These are phyloP conservation scores for Dryadomyces quercivorus DNA, from an alignment of 2,329 filamentous ascomycete species.

Conservation along the genomic window DNA sequence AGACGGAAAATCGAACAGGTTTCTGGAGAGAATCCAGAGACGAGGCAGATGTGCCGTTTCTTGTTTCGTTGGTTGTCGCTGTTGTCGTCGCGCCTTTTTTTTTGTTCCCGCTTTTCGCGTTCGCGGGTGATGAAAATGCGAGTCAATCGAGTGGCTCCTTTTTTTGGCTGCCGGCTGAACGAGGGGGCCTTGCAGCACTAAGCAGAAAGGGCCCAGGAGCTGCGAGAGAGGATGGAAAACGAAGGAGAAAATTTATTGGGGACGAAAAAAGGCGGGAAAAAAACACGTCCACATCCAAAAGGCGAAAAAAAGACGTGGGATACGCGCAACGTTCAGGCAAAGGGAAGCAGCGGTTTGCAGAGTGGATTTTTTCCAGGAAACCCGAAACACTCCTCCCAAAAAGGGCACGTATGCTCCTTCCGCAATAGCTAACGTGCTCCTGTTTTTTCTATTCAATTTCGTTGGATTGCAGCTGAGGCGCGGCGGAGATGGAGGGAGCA, in stretches of 20 bases:
- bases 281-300: slow-evolving; percentile 5
- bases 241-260: background rate
- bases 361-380: background rate
- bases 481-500: background rate
- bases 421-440: background rate
- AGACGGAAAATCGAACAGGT: too few relatives aligned
- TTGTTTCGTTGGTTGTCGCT: background rate
- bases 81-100: background rate
- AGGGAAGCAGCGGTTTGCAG: background rate
- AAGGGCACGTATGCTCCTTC: background rate
- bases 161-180: background rate
- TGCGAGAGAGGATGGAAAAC: background rate
- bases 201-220: background rate
- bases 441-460: background rate
- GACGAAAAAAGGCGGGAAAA: background rate
- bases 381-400: background rate
- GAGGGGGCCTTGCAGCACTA: slow-evolving; percentile 1
- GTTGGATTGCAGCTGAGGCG: slow-evolving; percentile 1
- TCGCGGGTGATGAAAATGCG: background rate
- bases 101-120: slow-evolving; percentile 5
- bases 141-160: slow-evolving; percentile 1
- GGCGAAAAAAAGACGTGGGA: background rate
- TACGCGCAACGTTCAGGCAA: background rate
- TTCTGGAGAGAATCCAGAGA: background rate
- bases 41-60: background rate